Conservation (phyloP, 2,329 filamentous ascomycete species). For the Colletotrichum shisoi region DNA sequence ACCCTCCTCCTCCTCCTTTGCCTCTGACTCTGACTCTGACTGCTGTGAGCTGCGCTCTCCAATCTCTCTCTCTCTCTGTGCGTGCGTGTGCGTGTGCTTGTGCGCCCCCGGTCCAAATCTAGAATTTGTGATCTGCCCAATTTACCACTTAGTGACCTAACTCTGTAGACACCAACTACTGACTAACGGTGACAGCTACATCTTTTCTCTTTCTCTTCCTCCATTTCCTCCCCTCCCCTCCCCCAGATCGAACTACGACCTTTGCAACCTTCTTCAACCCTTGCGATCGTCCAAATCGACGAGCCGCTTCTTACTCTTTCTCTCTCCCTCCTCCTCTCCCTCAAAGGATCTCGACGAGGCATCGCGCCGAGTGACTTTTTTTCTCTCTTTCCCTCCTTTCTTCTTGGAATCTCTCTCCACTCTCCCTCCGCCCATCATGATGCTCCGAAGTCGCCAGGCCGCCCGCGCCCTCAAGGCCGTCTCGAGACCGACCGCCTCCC, state of each 20-base stretch:
- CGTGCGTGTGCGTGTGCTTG: background rate
- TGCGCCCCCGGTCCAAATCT: background rate
- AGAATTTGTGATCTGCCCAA: conserved; percentile 8
- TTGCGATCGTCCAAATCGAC: conserved; percentile 38
- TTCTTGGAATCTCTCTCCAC: conserved; percentile 31
- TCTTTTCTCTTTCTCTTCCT: conserved; percentile 5
- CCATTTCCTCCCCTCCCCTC: background rate
- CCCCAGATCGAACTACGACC: conserved; percentile 23
- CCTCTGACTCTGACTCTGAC: conserved; percentile 8
- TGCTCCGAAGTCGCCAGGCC: conserved; percentile 61
- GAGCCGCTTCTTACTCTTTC: conserved; percentile 25
- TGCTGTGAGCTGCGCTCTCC: background rate
- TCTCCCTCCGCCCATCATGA: conserved; percentile 43
- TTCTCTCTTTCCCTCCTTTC: conserved; percentile 20
- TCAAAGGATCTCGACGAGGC: conserved; percentile 32
- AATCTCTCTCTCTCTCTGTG: no score
- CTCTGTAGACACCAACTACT: background rate
- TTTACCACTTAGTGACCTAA: background rate
- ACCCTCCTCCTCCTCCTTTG: no score
- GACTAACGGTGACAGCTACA: conserved; percentile 7
- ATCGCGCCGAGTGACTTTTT: conserved; percentile 14
- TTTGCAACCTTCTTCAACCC: conserved; percentile 18
- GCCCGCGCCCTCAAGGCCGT: conserved; percentile 57
- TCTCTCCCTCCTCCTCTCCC: conserved; percentile 6
- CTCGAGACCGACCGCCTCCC: conserved; percentile 48